Evolutionary conservation across 352 stramenopile species (phyloP).

Genomic region (Blastocystis sp.): DNA sequence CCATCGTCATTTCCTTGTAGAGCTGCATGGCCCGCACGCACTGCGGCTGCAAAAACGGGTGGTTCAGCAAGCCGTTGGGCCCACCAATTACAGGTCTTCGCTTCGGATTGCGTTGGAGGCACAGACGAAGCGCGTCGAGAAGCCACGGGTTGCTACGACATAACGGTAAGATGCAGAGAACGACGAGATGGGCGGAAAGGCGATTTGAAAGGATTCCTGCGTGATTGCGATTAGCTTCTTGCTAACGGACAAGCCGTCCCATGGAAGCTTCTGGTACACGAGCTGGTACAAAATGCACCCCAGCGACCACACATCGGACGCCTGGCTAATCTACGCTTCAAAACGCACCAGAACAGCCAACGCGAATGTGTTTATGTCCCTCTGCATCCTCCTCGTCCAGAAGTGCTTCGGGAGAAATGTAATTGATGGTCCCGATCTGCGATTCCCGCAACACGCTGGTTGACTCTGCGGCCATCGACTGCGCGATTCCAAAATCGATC

Average conservation of each 20-base stretch:
- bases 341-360: slow-evolving; percentile 24
- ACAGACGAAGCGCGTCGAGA: slow-evolving; percentile 81
- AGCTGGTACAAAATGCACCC: slow-evolving; percentile 95
- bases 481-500: slow-evolving; percentile 96
- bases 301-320: slow-evolving; percentile 90
- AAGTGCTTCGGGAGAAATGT: slow-evolving; percentile 89
- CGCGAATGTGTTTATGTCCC: slow-evolving; percentile 14
- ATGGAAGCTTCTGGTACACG: slow-evolving; percentile 89
- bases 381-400: slow-evolving; percentile 73
- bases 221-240: slow-evolving; percentile 91
- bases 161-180: not conserved
- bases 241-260: slow-evolving; percentile 87
- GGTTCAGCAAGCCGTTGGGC: slow-evolving; percentile 77
- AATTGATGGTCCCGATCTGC: slow-evolving; percentile 91
- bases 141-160: slow-evolving; percentile 77
- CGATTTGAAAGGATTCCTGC: slow-evolving; percentile 84
- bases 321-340: slow-evolving; percentile 77
- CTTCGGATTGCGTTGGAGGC: slow-evolving; percentile 80
- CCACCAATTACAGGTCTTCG: slow-evolving; percentile 80
- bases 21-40: slow-evolving; percentile 43
- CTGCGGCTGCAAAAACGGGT: slow-evolving; percentile 76
- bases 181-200: slow-evolving; percentile 77
- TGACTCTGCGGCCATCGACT: slow-evolving; percentile 92
- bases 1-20: slow-evolving; percentile 58
- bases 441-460: slow-evolving; percentile 92